Percentiles rank a stretch among this genome's conserved stretches.
These are phyloP conservation scores for Vigna reflexopilosa DNA, from an alignment of 306 rosid species.

Conservation along the genomic window DNA sequence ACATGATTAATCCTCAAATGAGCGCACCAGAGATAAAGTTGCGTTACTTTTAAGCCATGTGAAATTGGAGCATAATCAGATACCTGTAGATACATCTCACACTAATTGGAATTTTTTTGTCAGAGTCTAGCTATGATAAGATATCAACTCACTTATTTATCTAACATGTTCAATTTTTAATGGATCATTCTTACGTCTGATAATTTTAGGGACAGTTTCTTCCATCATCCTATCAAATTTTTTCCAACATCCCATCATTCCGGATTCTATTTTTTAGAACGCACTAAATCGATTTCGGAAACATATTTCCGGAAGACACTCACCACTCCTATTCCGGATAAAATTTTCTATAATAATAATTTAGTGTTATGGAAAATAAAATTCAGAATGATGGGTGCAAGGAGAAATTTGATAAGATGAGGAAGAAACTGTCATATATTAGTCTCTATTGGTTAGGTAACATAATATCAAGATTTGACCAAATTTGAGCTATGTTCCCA, in stretches of 20 bases:
- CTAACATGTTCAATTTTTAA: background rate
- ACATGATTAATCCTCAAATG: background rate
- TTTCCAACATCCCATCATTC: no score
- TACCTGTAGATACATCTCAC: background rate
- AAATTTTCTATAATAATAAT: no score
- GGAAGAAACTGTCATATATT: background rate
- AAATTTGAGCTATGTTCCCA: slow-evolving; percentile 65
- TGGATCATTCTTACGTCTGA: background rate
- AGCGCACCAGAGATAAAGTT: background rate
- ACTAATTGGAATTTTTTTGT: background rate
- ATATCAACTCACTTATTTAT: no score
- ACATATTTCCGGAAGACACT: no score
- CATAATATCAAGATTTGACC: slow-evolving; percentile 36
- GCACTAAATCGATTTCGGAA: no score
- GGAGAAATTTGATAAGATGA: no score
- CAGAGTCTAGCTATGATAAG: no score
- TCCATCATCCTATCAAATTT: no score
- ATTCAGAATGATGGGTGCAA: no score
- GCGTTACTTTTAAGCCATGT: background rate
- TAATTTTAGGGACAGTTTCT: background rate
- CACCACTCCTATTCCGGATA: no score
- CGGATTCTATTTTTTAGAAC: no score
- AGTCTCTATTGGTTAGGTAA: background rate
- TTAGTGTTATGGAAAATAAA: no score
- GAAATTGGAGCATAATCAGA: background rate